phyloP scores from a whole-genome alignment of 2,329 filamentous ascomycete species.

The Aspergillus thermomutatus region DNA sequence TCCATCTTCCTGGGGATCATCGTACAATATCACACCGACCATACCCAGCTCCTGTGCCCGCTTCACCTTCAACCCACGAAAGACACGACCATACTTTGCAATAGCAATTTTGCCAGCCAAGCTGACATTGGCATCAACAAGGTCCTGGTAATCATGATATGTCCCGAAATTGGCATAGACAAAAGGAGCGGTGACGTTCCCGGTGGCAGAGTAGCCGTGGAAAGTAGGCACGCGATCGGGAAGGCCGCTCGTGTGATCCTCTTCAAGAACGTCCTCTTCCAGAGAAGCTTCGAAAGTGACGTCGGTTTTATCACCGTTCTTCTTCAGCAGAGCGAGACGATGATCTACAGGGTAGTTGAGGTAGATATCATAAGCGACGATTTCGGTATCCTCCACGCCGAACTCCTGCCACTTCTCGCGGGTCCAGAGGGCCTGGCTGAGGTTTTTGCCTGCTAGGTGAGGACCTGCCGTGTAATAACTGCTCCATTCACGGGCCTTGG shows the following conservation, averaged over 20 bases:
- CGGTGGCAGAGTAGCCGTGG: slow-evolving; percentile 89
- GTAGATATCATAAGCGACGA: slow-evolving; percentile 71
- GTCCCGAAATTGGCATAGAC: slow-evolving; percentile 93
- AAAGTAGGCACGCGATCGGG: slow-evolving; percentile 78
- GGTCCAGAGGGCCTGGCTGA: slow-evolving; percentile 75
- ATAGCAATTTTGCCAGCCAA: slow-evolving; percentile 83
- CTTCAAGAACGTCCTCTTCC: slow-evolving; percentile 77
- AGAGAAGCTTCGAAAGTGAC: slow-evolving; percentile 76
- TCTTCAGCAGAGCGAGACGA: slow-evolving; percentile 63
- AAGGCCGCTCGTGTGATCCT: slow-evolving; percentile 75
- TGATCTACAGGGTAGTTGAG: slow-evolving; percentile 74
- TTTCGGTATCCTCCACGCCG: slow-evolving; percentile 56
- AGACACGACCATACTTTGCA: slow-evolving; percentile 79
- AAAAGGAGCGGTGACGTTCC: slow-evolving; percentile 83
- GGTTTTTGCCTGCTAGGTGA: slow-evolving; percentile 74
- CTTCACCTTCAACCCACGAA: slow-evolving; percentile 89
- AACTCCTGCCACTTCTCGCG: slow-evolving; percentile 69
- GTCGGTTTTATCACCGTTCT: slow-evolving; percentile 40
- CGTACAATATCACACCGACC: slow-evolving; percentile 80
- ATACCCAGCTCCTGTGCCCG: slow-evolving; percentile 87
- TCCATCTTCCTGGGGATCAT: slow-evolving; percentile 85
- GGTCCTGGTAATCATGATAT: slow-evolving; percentile 78
- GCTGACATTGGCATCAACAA: slow-evolving; percentile 69
- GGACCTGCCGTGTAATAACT: slow-evolving; percentile 73
- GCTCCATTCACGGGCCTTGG: slow-evolving; percentile 67